Evolutionary conservation across 2,329 filamentous ascomycete species (phyloP).

Genomic region (Colletotrichum musicola): DNA sequence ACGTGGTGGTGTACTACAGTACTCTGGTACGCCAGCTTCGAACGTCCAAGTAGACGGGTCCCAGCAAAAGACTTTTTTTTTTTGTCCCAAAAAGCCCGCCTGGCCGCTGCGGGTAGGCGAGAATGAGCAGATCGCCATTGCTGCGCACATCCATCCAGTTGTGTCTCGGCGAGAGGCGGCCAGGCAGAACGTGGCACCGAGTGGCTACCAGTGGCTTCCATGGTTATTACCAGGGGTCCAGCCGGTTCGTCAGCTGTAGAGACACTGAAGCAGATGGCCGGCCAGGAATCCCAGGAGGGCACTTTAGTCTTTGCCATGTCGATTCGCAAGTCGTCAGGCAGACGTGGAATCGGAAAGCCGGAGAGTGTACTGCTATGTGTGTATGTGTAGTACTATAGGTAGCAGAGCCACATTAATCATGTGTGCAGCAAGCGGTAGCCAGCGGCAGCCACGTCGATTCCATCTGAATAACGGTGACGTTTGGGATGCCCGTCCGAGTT

Average conservation of each 20-base stretch:
- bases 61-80: constrained; percentile 27
- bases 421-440: constrained; percentile 22
- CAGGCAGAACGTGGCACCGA: constrained; percentile 1
- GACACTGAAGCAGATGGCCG: background rate
- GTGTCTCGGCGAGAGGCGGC: constrained; percentile 15
- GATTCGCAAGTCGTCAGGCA: constrained; percentile 13
- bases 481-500: constrained; percentile 16
- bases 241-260: constrained; percentile 10
- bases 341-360: constrained; percentile 27
- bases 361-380: background rate
- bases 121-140: constrained; percentile 24
- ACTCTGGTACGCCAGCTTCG: background rate
- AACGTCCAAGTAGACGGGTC: constrained; percentile 22
- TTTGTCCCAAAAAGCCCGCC: constrained; percentile 29
- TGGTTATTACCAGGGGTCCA: constrained; percentile 9
- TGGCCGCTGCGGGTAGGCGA: constrained; percentile 6
- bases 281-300: constrained; percentile 10
- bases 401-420: constrained; percentile 3
- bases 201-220: constrained; percentile 11
- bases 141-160: constrained; percentile 7
- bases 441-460: constrained; percentile 30
- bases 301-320: constrained; percentile 20
- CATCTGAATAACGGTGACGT: constrained; percentile 37
- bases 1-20: no score
- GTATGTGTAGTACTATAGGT: no score